phyloP scores from a whole-genome alignment of 306 rosid genomes.

The Rosa lucieae region DNA sequence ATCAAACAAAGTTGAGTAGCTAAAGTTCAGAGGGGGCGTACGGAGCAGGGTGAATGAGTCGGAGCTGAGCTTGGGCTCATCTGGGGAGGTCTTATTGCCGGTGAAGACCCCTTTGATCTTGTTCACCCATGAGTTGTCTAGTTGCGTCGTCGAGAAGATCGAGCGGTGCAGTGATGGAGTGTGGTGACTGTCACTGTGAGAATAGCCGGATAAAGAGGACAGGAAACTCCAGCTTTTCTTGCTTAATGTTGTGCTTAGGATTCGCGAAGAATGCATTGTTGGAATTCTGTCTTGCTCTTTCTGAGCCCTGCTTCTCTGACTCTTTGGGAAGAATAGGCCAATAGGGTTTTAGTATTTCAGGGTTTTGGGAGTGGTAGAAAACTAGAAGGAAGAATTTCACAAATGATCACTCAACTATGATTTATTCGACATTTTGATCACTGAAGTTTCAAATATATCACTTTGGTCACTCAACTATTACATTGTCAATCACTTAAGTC shows the following conservation, averaged over 20 bases:
- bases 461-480: too few species aligned
- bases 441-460: too few species aligned
- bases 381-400: too few species aligned
- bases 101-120: slow-evolving; percentile 78
- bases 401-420: too few species aligned
- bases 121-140: slow-evolving; percentile 68
- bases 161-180: slow-evolving; percentile 43
- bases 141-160: slow-evolving; percentile 57
- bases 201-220: slow-evolving; percentile 5
- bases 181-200: slow-evolving; percentile 14
- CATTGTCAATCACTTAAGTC: too few species aligned
- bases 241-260: slow-evolving; percentile 24
- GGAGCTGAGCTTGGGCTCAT: slow-evolving; percentile 32
- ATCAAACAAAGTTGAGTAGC: not conserved
- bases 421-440: too few species aligned
- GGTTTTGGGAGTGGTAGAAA: not conserved
- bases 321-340: not conserved
- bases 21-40: slow-evolving; percentile 12
- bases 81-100: slow-evolving; percentile 47
- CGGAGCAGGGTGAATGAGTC: slow-evolving; percentile 65
- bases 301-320: too few species aligned
- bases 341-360: slow-evolving; percentile 7
- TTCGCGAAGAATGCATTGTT: slow-evolving; percentile 45
- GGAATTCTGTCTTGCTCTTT: not conserved
- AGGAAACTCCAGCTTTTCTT: slow-evolving; percentile 9